phyloP scores from a whole-genome alignment of 306 rosid genomes.

The Mimosa bimucronata region DNA sequence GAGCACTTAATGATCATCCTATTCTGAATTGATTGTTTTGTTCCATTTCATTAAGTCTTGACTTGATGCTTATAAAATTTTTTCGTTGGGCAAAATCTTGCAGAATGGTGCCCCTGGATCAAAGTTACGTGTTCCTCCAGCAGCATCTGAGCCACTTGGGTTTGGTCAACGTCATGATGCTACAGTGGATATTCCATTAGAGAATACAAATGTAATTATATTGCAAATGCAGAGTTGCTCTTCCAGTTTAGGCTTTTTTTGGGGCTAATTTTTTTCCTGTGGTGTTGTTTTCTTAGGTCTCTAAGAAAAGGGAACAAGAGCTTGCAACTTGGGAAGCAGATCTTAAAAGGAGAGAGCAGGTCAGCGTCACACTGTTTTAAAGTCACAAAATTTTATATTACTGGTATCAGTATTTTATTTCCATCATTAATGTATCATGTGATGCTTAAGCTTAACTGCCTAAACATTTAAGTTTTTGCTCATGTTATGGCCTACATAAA shows the following conservation, averaged over 20 bases:
- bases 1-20: not conserved
- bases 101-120: conserved; percentile 86
- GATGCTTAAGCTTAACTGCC: conserved; percentile 10
- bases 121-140: conserved; percentile 71
- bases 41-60: conserved; percentile 25
- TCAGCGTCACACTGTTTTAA: conserved; percentile 27
- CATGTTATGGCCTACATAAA: conserved; percentile 25
- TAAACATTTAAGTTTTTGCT: conserved; percentile 19
- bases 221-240: conserved; percentile 20
- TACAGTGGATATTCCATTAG: conserved; percentile 89
- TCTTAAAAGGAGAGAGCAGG: conserved; percentile 86
- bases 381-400: conserved; percentile 8
- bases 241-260: conserved; percentile 18
- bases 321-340: conserved; percentile 95
- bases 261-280: conserved; percentile 33
- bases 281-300: conserved; percentile 57
- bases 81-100: conserved; percentile 36
- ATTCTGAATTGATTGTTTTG: conserved; percentile 16
- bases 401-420: conserved; percentile 27
- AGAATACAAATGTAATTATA: conserved; percentile 61
- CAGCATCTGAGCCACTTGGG: conserved; percentile 68
- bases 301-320: conserved; percentile 79
- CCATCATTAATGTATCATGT: conserved; percentile 25
- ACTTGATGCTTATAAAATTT: conserved; percentile 18
- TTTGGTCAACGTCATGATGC: conserved; percentile 92